Evolutionary conservation across 2,329 filamentous ascomycete species (phyloP), one percentile per base, ranked within the genome.

Genomic region (Aquanectria penicillioides): DNA sequence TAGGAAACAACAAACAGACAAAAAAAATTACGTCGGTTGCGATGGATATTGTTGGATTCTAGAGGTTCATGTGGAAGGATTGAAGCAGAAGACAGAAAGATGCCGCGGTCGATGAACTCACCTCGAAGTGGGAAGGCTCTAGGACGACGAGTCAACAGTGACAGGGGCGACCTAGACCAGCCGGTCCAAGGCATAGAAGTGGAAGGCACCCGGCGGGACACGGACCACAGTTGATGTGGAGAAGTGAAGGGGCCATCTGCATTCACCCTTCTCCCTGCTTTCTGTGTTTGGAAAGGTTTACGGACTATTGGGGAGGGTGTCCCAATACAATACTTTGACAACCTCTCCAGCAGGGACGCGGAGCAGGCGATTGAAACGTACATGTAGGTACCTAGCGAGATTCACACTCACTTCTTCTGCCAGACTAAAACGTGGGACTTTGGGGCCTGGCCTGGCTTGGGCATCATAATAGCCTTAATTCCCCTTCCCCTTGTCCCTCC

Each of bases 391-490:
- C 37, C 37, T 33, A 33, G n/a, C n/a, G n/a, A n/a, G n/a, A 33
- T 15, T 33, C 15, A 33, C 12, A 15, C 29, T 33, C 25, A 44
- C 10, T 18, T 20, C 10, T 13, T 18, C 23, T n/a, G 11, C 23
- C 25, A 12, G 11, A 29, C 3, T 15, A 9, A n/a, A 20, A 44
- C 6, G 25, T 44, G 50, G 29, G 26, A 43, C 48, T 43, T 31
- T 29, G 29, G 51, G 26, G 41, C 41, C 31, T 31, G 41, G 41
- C 26, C 40, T 56, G 59, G 41, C 41, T 46, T 18, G 41, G 26
- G 41, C 41, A 63, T 60, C 63, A 15, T 52, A 50, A 52, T 63
- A 64, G 65, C 60, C 57, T 66, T 65, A 61, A 59, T 67, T 52
- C 48, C 61, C 58, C 36, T 57, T 49, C 50, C 52, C 28, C 52